Conservation (phyloP, 2,329 filamentous ascomycete genomes). For the Venturia asperata region DNA sequence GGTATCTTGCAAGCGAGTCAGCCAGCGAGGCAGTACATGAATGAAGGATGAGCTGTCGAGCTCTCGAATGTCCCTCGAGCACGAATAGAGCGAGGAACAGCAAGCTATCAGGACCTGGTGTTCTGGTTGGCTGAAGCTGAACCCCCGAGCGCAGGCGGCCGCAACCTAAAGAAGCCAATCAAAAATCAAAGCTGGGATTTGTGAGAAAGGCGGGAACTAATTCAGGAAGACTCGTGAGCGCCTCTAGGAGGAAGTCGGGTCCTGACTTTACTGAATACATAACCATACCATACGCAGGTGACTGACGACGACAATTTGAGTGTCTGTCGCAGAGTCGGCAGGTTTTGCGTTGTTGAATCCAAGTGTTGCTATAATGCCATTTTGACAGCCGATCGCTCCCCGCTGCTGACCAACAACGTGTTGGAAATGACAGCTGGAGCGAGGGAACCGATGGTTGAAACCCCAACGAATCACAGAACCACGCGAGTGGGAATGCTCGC, state of each 20-base stretch:
- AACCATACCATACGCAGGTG: background rate
- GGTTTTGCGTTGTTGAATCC: background rate
- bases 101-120: background rate
- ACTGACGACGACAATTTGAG: background rate
- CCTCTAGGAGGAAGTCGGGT: background rate
- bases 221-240: background rate
- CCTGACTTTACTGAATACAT: background rate
- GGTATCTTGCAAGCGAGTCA: background rate
- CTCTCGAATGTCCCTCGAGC: background rate
- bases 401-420: background rate
- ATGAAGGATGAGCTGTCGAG: constrained; percentile 5
- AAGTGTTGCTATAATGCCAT: background rate
- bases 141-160: background rate
- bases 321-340: background rate
- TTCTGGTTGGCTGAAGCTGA: constrained; percentile 6
- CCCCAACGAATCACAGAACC: constrained; percentile 7
- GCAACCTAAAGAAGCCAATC: background rate
- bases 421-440: constrained; percentile 8
- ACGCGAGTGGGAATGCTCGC: background rate
- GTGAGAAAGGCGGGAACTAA: background rate
- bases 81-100: constrained; percentile 4
- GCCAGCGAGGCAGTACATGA: constrained; percentile 2
- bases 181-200: background rate
- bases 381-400: background rate
- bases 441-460: background rate